Conservation (phyloP, 768 basidiomycete genomes). For the Rubroboletus satanas region DNA sequence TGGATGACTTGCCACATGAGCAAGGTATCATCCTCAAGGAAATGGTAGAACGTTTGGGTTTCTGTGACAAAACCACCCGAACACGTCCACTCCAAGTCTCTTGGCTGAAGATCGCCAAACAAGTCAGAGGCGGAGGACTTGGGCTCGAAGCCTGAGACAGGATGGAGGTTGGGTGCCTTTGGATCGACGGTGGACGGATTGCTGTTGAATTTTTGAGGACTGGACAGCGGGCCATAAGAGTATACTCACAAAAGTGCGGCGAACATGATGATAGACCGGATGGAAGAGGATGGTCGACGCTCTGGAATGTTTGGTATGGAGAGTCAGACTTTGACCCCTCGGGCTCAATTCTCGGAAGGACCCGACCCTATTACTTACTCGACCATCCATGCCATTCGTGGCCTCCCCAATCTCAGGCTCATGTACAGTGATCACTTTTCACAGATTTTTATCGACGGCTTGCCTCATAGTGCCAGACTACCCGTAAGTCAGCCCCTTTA, state of each 20-base stretch:
- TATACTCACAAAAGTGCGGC: conserved; percentile 73
- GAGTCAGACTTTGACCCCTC: conserved; percentile 2
- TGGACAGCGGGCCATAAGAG: background rate
- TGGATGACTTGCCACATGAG: conserved; percentile 86
- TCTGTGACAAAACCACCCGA: conserved; percentile 84
- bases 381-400: background rate
- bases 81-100: conserved; percentile 82
- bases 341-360: conserved; percentile 6
- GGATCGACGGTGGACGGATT: conserved; percentile 57
- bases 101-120: conserved; percentile 69
- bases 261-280: conserved; percentile 67
- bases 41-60: conserved; percentile 84
- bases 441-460: no score
- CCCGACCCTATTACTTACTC: background rate
- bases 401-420: background rate
- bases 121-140: conserved; percentile 52
- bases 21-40: conserved; percentile 73
- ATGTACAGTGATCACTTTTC: no score
- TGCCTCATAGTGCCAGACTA: no score
- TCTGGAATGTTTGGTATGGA: background rate
- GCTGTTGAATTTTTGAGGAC: conserved; percentile 32
- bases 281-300: background rate
- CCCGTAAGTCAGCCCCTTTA: background rate
- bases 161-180: conserved; percentile 74
- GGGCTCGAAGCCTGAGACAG: conserved; percentile 55